These are phyloP conservation scores for Globisporangium okanoganense DNA, from an alignment of 352 stramenopile species.

Conservation along the genomic window DNA sequence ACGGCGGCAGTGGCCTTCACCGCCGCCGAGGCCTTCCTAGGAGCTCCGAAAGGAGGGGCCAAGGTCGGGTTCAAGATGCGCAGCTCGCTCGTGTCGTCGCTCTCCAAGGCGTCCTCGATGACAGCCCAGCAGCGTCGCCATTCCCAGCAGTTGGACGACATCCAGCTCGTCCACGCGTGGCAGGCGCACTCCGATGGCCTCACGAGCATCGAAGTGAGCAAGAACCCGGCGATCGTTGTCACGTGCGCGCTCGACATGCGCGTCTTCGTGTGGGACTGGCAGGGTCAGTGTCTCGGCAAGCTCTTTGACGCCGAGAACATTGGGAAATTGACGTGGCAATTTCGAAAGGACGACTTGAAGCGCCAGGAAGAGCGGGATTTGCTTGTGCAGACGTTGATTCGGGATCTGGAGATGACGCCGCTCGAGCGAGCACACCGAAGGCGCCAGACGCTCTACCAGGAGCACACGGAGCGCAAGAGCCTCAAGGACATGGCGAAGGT, in stretches of 20 bases:
- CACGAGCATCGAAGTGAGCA: constrained; percentile 54
- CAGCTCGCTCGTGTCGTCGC: constrained; percentile 7
- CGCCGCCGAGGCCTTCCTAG: constrained; percentile 42
- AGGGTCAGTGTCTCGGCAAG: constrained; percentile 51
- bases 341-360: constrained; percentile 50
- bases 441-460: constrained; percentile 39
- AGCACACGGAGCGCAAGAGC: constrained; percentile 47
- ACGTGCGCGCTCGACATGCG: constrained; percentile 62
- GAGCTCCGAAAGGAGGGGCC: constrained; percentile 8
- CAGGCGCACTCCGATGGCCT: constrained; percentile 43
- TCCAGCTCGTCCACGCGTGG: constrained; percentile 27
- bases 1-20: constrained; percentile 33
- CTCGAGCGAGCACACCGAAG: constrained; percentile 35
- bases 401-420: constrained; percentile 45
- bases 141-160: neutral
- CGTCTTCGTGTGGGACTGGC: constrained; percentile 71
- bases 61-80: constrained; percentile 11
- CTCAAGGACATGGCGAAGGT: constrained; percentile 41
- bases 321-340: constrained; percentile 41
- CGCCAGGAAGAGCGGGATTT: constrained; percentile 35
- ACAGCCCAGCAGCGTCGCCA: neutral
- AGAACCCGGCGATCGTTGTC: constrained; percentile 55
- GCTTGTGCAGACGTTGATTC: constrained; percentile 35
- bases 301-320: constrained; percentile 62
- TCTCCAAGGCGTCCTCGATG: neutral